Evolutionary conservation across 768 basidiomycete species (phyloP).

Genomic region (Pleurotus ostreatus): DNA sequence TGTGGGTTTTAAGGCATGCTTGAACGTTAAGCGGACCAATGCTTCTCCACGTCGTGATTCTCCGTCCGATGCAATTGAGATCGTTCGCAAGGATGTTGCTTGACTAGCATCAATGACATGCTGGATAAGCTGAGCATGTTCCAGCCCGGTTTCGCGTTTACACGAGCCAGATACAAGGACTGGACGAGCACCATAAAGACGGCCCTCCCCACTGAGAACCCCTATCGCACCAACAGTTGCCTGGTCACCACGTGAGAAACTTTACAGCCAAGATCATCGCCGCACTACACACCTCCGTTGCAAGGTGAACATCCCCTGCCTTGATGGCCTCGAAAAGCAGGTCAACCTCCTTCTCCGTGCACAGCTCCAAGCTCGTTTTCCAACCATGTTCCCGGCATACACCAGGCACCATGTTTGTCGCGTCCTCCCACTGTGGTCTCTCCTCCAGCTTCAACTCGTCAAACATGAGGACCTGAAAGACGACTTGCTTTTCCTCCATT

Average conservation of each 20-base stretch:
- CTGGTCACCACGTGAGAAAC: slow-evolving; percentile 7
- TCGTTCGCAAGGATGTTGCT: slow-evolving; percentile 4
- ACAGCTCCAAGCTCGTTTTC: slow-evolving; percentile 12
- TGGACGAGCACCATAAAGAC: slow-evolving; percentile 18
- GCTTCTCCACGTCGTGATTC: slow-evolving; percentile 22
- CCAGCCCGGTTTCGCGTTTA: slow-evolving; percentile 17
- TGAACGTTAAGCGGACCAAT: slow-evolving; percentile 19
- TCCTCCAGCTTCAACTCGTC: slow-evolving; percentile 18
- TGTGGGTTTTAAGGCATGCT: slow-evolving; percentile 9
- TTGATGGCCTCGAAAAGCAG: slow-evolving; percentile 3
- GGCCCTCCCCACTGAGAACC: slow-evolving; percentile 13
- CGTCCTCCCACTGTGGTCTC: slow-evolving; percentile 16
- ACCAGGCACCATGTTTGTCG: slow-evolving; percentile 17
- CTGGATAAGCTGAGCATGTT: slow-evolving; percentile 17
- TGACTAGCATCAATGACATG: slow-evolving; percentile 1
- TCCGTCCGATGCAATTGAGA: slow-evolving; percentile 26
- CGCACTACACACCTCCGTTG: slow-evolving; percentile 12
- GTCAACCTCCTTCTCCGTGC: slow-evolving; percentile 6
- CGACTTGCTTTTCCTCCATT: neutral
- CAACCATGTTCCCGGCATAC: slow-evolving; percentile 20
- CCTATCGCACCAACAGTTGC: slow-evolving; percentile 21
- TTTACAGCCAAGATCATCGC: neutral
- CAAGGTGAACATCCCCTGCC: slow-evolving; percentile 9
- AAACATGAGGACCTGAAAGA: slow-evolving; percentile 15
- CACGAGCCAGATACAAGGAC: slow-evolving; percentile 21